Evolutionary conservation across 2,329 filamentous ascomycete genomes (phyloP), one percentile per base, ranked within the genome.

Genomic region (Mollisiaceae sp.): DNA sequence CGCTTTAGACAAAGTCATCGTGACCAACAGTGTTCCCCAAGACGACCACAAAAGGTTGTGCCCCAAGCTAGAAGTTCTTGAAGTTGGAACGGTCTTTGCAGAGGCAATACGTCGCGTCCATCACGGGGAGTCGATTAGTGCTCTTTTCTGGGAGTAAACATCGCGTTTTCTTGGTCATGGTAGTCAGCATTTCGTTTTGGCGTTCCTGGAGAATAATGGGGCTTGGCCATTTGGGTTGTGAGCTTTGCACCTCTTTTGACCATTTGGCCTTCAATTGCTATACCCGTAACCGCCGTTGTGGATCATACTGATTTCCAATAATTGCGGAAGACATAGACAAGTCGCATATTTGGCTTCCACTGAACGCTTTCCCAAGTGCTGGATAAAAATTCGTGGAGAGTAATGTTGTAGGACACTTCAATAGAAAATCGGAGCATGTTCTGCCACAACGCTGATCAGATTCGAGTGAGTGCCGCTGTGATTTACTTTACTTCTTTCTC

Each of bases 121-220:
- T 80, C 94, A 98, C 78, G 95, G 95, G 74, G 95, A 99, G 82
- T 97, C 93, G 75, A 97, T 99, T 80, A 97, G 93, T 77, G 92
- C 95, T 67, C 85, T 99, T 60, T 99, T 99, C 80, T 90, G 69
- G 70, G 70, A 72, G 20, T 70, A 93, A 91, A 92, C 79, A 64
- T 65, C 64, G 65, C 52, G 64, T 68, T 67, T 59, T 66, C 50
- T 59, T 50, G 35, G 68, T 65, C 57, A 52, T 57, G 62, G 61
- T 63, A 41, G 63, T 63, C 58, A 63, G 58, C 62, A 60, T 65
- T 64, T 65, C 45, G 65, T 65, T 65, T 60, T 63, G 71, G 71
- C 69, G 69, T 73, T 73, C 50, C 45, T 59, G 62, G 66, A 60
- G 43, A 69, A 66, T 54, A 63, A 59, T 70, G 65, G 67, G 63